Evolutionary conservation across 495 filamentous ascomycete genomes (phyloP).

Genomic region (Cenococcum geophilum): DNA sequence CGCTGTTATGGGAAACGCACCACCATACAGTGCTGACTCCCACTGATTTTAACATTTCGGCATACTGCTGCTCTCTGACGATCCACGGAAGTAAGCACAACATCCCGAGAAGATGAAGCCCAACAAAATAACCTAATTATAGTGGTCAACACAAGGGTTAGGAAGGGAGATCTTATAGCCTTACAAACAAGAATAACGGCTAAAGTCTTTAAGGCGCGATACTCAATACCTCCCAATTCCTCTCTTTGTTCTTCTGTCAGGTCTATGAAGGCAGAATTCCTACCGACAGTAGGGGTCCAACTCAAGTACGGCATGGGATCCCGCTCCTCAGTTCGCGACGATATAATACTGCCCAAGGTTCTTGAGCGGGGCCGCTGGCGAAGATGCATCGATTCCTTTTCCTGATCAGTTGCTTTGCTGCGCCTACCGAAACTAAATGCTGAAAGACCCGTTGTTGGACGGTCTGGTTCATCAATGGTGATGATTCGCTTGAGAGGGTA

Average conservation of each 20-base stretch:
- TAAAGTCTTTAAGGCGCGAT: conserved; percentile 80
- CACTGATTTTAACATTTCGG: conserved; percentile 51
- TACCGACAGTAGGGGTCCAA: conserved; percentile 83
- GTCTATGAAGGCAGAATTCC: conserved; percentile 87
- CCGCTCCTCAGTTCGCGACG: conserved; percentile 39
- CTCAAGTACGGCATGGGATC: conserved; percentile 79
- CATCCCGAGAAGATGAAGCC: conserved; percentile 68
- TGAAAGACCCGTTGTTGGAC: conserved; percentile 18
- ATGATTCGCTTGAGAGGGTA: conserved; percentile 41
- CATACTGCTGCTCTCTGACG: conserved; percentile 53
- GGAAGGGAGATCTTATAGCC: conserved; percentile 61
- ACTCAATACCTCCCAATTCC: conserved; percentile 91
- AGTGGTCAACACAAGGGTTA: conserved; percentile 44
- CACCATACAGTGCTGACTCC: conserved; percentile 70
- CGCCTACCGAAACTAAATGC: conserved; percentile 5
- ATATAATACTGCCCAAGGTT: conserved; percentile 41
- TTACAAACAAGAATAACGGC: conserved; percentile 60
- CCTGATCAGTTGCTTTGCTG: conserved; percentile 10
- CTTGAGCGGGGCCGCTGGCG: conserved; percentile 27
- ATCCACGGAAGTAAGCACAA: conserved; percentile 77
- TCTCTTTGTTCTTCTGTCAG: conserved; percentile 84
- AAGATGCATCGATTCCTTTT: conserved; percentile 14
- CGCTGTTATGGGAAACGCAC: conserved; percentile 54
- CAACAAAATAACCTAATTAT: conserved; percentile 58
- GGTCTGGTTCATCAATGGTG: conserved; percentile 45